Evolutionary conservation across 805 yeast species (phyloP), one percentile per base, ranked within the genome.

Genomic region (Candida schatavii): DNA sequence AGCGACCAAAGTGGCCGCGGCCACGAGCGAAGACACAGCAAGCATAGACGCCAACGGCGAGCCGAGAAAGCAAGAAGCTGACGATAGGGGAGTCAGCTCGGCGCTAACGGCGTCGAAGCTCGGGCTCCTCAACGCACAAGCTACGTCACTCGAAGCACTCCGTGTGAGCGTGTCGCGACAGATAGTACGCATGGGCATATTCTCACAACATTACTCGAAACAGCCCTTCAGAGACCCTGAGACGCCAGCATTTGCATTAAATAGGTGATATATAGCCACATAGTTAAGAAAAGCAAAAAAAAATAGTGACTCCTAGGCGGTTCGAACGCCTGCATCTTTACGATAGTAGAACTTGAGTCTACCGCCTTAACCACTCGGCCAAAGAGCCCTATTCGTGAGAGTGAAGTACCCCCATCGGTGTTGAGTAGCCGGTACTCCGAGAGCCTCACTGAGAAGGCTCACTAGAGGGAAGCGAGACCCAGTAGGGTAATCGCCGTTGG

Each of bases 251-350:
- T 29, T 29, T 6, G 6, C 6, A 13, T 14, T 29, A 5, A 13
- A 17, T 6, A 29, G 6, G 17, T 14, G 17, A 29, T n/a, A n/a
- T 13, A 13, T 29, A 13, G 32, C 17, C 32, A 14, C 32, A 13
- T 13, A 29, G 6, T 29, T 5, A 11, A 5, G 25, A 40, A 46
- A 27, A 30, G 11, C 22, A 41, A 37, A 23, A 43, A 44, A 41
- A 41, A 43, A 19, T 32, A 43, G 28, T 57, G 62, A 55, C 54
- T 47, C 56, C 56, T 50, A 46, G 61, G 61, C 55, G 62, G 62
- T 51, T 57, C 61, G 62, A 57, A 57, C 62, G 55, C 61, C 61
- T 46, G 62, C 62, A 55, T 54, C 55, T 56, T 56, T 48, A 61
- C 46, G 62, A 35, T 35, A 35, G 38, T 35, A 35, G 38, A 35